Conservation (phyloP, 345 rosid genomes). For the Salix udensis region DNA sequence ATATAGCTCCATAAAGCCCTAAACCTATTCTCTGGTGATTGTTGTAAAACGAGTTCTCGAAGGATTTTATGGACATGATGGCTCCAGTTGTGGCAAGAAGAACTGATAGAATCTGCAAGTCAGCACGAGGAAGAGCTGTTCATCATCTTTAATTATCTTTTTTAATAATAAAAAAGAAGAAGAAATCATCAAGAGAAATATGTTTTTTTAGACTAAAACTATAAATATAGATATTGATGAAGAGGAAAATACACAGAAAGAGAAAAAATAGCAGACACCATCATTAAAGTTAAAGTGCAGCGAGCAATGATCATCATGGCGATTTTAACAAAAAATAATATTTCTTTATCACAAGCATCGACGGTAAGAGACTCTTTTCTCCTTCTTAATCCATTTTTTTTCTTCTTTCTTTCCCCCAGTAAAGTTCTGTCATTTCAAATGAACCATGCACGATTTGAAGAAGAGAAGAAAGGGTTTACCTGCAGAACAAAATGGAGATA, state of each 20-base stretch:
- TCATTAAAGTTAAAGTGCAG: conserved; percentile 40
- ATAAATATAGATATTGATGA: too few species aligned
- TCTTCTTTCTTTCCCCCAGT: background rate
- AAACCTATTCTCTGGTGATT: conserved; percentile 60
- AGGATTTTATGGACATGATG: conserved; percentile 46
- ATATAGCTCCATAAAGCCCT: conserved; percentile 50
- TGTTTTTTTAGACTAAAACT: too few species aligned
- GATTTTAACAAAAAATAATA: conserved; percentile 11
- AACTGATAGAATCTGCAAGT: conserved; percentile 40
- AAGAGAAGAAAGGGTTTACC: conserved; percentile 37
- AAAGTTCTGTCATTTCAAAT: background rate
- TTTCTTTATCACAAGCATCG: conserved; percentile 11
- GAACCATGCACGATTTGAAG: background rate
- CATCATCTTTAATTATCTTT: too few species aligned
- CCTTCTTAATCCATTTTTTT: too few species aligned
- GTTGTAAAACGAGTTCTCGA: conserved; percentile 63
- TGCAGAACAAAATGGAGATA: conserved; percentile 60
- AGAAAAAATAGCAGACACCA: conserved; percentile 26
- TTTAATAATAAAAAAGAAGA: too few species aligned
- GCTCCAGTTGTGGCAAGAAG: conserved; percentile 55
- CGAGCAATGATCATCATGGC: conserved; percentile 9
- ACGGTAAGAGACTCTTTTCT: background rate
- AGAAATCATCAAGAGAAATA: too few species aligned
- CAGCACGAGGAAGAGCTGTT: too few species aligned
- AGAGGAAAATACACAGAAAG: background rate